Evolutionary conservation across 805 yeast species (phyloP).

Genomic region (Jamesozyma rosinii): DNA sequence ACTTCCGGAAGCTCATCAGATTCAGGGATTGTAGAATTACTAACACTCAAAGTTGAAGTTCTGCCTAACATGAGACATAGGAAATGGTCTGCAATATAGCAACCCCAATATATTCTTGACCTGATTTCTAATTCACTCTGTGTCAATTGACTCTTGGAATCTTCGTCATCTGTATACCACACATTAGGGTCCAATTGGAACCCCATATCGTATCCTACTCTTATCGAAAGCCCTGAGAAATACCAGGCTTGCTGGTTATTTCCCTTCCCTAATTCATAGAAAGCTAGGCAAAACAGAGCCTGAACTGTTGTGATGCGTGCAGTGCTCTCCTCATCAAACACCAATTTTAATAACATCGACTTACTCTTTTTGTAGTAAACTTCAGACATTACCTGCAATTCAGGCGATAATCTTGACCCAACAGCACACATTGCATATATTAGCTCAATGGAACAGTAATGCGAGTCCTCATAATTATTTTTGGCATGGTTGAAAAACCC

Average conservation of each 20-base stretch:
- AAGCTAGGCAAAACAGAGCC: slow-evolving; percentile 47
- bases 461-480: slow-evolving; percentile 31
- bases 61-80: slow-evolving; percentile 51
- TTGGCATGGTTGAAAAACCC: slow-evolving; percentile 52
- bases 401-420: slow-evolving; percentile 44
- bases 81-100: slow-evolving; percentile 55
- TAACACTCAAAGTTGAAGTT: slow-evolving; percentile 44
- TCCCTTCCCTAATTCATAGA: slow-evolving; percentile 55
- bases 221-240: slow-evolving; percentile 50
- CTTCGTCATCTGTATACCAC: slow-evolving; percentile 39
- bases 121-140: slow-evolving; percentile 47
- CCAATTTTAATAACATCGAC: slow-evolving; percentile 32
- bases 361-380: slow-evolving; percentile 42
- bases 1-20: slow-evolving; percentile 52
- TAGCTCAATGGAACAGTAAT: slow-evolving; percentile 47
- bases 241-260: slow-evolving; percentile 53
- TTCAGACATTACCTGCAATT: slow-evolving; percentile 34
- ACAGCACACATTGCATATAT: slow-evolving; percentile 50
- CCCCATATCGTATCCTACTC: slow-evolving; percentile 59
- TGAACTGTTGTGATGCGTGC: slow-evolving; percentile 49
- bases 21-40: slow-evolving; percentile 53
- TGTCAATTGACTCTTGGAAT: slow-evolving; percentile 32
- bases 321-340: slow-evolving; percentile 30
- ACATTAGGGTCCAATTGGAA: slow-evolving; percentile 52
- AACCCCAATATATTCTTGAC: slow-evolving; percentile 58